Percentiles rank a stretch among this genome's conserved stretches.
Evolutionary conservation across 2,329 filamentous ascomycete species (phyloP).

Genomic region (Cordyceps pruinosa): DNA sequence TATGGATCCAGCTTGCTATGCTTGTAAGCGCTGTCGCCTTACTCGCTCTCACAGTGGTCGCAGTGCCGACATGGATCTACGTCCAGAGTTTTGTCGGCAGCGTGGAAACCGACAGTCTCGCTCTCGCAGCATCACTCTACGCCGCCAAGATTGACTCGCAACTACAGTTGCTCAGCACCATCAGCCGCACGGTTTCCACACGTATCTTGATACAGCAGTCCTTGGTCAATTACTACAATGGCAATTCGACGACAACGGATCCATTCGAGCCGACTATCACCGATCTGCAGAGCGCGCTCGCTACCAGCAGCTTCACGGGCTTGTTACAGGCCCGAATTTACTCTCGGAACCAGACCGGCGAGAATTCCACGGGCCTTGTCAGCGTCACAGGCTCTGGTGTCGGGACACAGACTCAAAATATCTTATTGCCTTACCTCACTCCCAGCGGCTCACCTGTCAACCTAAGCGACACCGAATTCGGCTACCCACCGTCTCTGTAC

Average conservation of each 20-base stretch:
- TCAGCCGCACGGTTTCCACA: conserved; percentile 64
- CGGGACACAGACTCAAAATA: conserved; percentile 26
- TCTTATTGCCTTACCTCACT: conserved; percentile 55
- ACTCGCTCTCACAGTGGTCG: conserved; percentile 67
- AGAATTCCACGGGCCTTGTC: conserved; percentile 46
- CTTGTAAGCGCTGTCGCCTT: conserved; percentile 72
- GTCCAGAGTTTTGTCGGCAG: conserved; percentile 47
- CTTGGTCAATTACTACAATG: conserved; percentile 44
- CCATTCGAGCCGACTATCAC: conserved; percentile 55
- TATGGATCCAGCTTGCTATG: conserved; percentile 77
- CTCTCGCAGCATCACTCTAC: conserved; percentile 79
- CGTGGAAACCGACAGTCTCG: conserved; percentile 54
- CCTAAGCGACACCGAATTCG: conserved; percentile 56
- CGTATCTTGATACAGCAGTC: conserved; percentile 52
- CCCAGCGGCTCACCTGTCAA: conserved; percentile 51
- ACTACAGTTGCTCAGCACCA: conserved; percentile 70
- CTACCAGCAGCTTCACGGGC: conserved; percentile 47
- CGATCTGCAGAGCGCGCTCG: conserved; percentile 69
- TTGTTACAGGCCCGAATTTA: conserved; percentile 70
- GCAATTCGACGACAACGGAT: conserved; percentile 41
- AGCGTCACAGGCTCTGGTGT: conserved; percentile 52
- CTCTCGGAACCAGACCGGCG: conserved; percentile 57
- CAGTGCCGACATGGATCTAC: conserved; percentile 65
- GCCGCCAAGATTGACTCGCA: conserved; percentile 73
- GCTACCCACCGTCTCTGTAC: conserved; percentile 66